phyloP scores from a whole-genome alignment of 257 asterid species.

The Leptodermis oblonga region DNA sequence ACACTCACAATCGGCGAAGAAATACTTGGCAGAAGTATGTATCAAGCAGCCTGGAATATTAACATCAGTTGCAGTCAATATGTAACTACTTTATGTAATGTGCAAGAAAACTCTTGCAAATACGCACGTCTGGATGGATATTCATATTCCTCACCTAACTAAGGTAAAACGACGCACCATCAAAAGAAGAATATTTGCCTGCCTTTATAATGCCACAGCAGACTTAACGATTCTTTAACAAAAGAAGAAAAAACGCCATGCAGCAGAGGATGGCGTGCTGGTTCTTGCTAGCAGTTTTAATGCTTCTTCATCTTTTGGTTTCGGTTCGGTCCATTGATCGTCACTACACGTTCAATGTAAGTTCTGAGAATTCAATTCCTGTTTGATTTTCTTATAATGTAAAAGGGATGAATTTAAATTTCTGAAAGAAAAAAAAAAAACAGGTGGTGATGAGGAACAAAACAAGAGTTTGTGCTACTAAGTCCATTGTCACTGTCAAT shows the following conservation, averaged over 20 bases:
- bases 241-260: neutral
- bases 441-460: constrained; percentile 53
- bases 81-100: constrained; percentile 37
- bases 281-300: constrained; percentile 22
- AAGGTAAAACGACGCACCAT: constrained; percentile 49
- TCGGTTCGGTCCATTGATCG: constrained; percentile 42
- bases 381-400: neutral
- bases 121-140: constrained; percentile 27
- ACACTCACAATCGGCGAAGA: constrained; percentile 5
- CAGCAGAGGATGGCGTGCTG: constrained; percentile 24
- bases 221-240: neutral
- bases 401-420: neutral
- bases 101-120: constrained; percentile 39
- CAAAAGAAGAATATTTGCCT: constrained; percentile 12
- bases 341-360: constrained; percentile 58
- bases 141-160: constrained; percentile 58
- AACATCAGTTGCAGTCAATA: constrained; percentile 16
- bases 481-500: constrained; percentile 53
- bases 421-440: too few species aligned
- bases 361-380: constrained; percentile 19
- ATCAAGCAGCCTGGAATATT: constrained; percentile 20
- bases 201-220: constrained; percentile 28
- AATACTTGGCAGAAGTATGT: constrained; percentile 32
- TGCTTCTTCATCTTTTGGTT: constrained; percentile 8
- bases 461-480: constrained; percentile 49